phyloP scores from a whole-genome alignment of 352 stramenopile species.

The Globisporangium perplexum region DNA sequence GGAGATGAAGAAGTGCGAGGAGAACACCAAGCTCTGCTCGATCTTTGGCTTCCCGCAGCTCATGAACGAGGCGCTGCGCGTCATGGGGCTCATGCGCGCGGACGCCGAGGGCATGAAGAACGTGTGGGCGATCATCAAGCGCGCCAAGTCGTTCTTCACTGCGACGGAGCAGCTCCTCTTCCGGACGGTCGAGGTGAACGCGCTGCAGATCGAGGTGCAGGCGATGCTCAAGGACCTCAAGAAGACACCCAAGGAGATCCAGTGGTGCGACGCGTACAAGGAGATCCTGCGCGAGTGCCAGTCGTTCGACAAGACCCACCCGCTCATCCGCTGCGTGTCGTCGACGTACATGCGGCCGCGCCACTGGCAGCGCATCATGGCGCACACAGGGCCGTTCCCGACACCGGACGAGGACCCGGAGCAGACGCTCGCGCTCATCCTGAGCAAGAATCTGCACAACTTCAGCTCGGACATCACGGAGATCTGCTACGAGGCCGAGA shows the following conservation, averaged over 20 bases:
- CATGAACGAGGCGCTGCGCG: constrained; percentile 86
- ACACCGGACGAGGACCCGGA: constrained; percentile 91
- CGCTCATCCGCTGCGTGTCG: constrained; percentile 67
- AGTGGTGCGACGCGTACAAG: constrained; percentile 90
- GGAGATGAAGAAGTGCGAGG: constrained; percentile 89
- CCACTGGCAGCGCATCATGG: constrained; percentile 92
- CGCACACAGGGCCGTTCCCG: constrained; percentile 88
- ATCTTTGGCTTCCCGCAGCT: constrained; percentile 94
- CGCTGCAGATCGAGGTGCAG: constrained; percentile 94
- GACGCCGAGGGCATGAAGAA: constrained; percentile 75
- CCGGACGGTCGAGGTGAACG: constrained; percentile 89
- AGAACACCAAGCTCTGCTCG: constrained; percentile 88
- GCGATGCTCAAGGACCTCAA: constrained; percentile 92
- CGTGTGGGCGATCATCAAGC: constrained; percentile 79
- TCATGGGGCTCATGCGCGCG: constrained; percentile 86
- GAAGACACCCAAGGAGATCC: constrained; percentile 89
- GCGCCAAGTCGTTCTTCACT: constrained; percentile 64
- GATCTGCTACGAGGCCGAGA: constrained; percentile 95
- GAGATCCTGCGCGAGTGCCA: constrained; percentile 76
- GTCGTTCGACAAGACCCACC: constrained; percentile 82
- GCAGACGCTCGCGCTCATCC: constrained; percentile 86
- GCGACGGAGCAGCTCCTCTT: constrained; percentile 84
- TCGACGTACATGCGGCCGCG: constrained; percentile 90
- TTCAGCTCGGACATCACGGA: constrained; percentile 95
- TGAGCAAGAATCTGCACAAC: constrained; percentile 92